These are phyloP conservation scores for Alternaria angustiovoidea DNA, from an alignment of 2,329 filamentous ascomycete genomes.

Conservation along the genomic window DNA sequence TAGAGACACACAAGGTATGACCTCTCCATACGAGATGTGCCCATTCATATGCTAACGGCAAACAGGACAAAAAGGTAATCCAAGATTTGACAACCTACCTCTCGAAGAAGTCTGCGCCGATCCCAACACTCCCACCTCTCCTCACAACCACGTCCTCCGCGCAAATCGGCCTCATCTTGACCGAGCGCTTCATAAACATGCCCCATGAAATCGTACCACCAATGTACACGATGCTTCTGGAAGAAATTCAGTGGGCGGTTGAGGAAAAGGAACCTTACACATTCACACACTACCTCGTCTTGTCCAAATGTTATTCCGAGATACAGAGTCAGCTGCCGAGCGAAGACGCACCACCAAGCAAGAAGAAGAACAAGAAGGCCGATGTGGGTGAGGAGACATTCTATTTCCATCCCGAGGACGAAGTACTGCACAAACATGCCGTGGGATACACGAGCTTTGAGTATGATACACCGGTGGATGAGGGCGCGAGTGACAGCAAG, in stretches of 20 bases:
- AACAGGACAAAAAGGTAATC: slow-evolving; percentile 72
- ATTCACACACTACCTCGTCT: slow-evolving; percentile 90
- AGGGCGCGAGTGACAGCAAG: slow-evolving; percentile 87
- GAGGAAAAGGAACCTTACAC: slow-evolving; percentile 91
- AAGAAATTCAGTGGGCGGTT: slow-evolving; percentile 88
- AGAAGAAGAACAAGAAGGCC: slow-evolving; percentile 52
- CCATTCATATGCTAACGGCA: slow-evolving; percentile 1
- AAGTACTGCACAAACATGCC: slow-evolving; percentile 81
- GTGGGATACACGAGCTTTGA: slow-evolving; percentile 73
- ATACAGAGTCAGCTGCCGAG: slow-evolving; percentile 79
- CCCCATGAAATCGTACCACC: slow-evolving; percentile 91
- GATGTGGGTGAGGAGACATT: slow-evolving; percentile 66
- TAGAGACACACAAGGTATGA: slow-evolving; percentile 72
- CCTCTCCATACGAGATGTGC: background rate
- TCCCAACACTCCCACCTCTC: slow-evolving; percentile 57
- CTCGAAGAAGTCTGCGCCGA: slow-evolving; percentile 59
- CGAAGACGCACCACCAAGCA: slow-evolving; percentile 49
- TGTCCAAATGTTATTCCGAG: slow-evolving; percentile 93
- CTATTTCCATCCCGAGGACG: slow-evolving; percentile 97
- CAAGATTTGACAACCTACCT: slow-evolving; percentile 77
- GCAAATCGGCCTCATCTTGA: slow-evolving; percentile 85
- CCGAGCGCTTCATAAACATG: slow-evolving; percentile 95
- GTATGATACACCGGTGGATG: slow-evolving; percentile 79
- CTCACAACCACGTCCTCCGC: slow-evolving; percentile 47
- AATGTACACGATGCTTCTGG: slow-evolving; percentile 91